These are phyloP conservation scores for Cladosporium sp. DNA, from an alignment of 2,329 filamentous ascomycete species.

Conservation along the genomic window DNA sequence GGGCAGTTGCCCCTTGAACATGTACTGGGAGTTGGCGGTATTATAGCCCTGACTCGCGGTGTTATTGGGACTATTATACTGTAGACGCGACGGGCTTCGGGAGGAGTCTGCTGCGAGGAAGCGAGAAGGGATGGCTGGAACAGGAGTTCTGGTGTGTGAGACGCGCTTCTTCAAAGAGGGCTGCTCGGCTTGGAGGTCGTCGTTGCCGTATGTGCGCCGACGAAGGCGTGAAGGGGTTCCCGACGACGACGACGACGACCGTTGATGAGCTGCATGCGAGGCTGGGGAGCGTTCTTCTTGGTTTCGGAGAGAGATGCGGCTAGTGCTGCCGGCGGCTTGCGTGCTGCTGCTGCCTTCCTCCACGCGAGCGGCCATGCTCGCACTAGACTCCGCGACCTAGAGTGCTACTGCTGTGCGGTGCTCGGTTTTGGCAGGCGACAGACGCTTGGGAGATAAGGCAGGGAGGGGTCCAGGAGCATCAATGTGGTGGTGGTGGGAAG, in stretches of 20 bases:
- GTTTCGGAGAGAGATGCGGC: constrained; percentile 28
- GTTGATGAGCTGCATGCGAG: too few species aligned
- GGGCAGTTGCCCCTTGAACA: not conserved
- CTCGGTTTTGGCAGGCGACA: too few species aligned
- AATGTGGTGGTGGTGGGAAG: too few species aligned
- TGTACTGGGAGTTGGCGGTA: not conserved
- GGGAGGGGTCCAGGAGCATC: too few species aligned
- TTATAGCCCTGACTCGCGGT: constrained; percentile 4
- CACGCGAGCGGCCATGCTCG: constrained; percentile 18
- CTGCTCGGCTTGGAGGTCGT: not conserved
- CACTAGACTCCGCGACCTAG: too few species aligned
- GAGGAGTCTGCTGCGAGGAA: constrained; percentile 2
- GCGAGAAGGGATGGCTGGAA: constrained; percentile 10
- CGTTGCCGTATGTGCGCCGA: not conserved
- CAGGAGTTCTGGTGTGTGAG: not conserved
- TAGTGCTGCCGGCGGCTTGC: constrained; percentile 35
- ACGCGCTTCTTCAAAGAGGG: constrained; percentile 2
- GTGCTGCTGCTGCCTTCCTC: constrained; percentile 32
- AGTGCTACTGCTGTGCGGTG: too few species aligned
- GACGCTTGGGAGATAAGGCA: too few species aligned
- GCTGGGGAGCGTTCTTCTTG: not conserved
- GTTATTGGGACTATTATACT: not conserved
- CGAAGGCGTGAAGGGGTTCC: constrained; percentile 1
- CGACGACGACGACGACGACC: too few species aligned
- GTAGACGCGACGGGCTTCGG: not conserved